phyloP scores from a whole-genome alignment of 139 green algal genomes.

The Coccomyxa sp. region DNA sequence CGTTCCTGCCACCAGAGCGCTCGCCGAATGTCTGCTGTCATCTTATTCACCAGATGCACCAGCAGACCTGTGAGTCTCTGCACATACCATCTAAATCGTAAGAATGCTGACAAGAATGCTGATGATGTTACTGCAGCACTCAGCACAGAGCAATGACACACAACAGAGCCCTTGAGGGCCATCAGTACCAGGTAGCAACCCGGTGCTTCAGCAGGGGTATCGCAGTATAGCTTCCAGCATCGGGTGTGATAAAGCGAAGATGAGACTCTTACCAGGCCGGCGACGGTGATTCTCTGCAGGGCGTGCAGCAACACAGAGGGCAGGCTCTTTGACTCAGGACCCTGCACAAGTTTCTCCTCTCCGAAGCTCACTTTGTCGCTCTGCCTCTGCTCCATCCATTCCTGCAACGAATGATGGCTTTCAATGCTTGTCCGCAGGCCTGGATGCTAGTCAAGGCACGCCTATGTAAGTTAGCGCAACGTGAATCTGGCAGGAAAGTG shows the following conservation, averaged over 20 bases:
- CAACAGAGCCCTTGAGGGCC: background rate
- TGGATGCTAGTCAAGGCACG: background rate
- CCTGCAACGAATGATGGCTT: background rate
- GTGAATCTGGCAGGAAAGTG: background rate
- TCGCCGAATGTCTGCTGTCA: background rate
- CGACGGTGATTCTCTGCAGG: background rate
- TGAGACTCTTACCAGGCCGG: background rate
- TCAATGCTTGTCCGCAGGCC: background rate
- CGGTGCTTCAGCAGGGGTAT: background rate
- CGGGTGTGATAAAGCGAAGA: background rate
- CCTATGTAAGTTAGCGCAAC: background rate
- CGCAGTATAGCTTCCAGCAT: background rate
- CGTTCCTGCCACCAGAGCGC: background rate
- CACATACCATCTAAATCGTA: background rate
- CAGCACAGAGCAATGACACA: background rate
- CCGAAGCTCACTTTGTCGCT: background rate
- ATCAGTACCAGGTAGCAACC: background rate
- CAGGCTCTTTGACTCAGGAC: background rate
- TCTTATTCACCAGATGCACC: background rate
- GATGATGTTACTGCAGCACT: background rate
- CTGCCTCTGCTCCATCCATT: background rate
- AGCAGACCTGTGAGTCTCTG: background rate
- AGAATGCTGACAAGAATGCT: background rate
- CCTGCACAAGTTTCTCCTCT: background rate
- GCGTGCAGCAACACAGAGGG: background rate